phyloP scores from a whole-genome alignment of 169 alveolate species.

The Cryptosporidium baileyi region DNA sequence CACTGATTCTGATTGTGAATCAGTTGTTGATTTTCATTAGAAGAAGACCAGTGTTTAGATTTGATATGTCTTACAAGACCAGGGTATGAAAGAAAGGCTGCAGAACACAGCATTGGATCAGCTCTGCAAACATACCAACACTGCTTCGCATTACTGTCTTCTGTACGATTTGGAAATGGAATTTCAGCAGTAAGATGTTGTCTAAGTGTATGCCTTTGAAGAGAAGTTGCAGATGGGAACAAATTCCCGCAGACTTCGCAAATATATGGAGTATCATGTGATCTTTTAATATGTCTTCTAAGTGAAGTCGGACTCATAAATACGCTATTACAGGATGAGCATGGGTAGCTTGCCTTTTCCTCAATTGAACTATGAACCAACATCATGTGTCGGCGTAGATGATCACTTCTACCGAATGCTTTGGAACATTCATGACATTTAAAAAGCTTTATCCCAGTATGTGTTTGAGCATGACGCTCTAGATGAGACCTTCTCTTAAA shows the following conservation, averaged over 20 bases:
- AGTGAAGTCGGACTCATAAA: constrained; percentile 68
- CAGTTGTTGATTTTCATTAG: constrained; percentile 39
- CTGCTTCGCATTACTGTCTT: constrained; percentile 50
- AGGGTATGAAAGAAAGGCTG: constrained; percentile 68
- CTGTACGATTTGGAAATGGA: constrained; percentile 70
- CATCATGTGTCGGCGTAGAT: constrained; percentile 68
- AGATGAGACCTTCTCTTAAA: constrained; percentile 68
- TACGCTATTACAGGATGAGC: constrained; percentile 63
- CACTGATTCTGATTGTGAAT: constrained; percentile 51
- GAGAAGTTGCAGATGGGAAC: constrained; percentile 66
- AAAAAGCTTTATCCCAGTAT: constrained; percentile 67
- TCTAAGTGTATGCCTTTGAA: constrained; percentile 67
- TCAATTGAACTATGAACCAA: constrained; percentile 65
- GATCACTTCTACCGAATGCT: constrained; percentile 70
- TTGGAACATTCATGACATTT: constrained; percentile 69
- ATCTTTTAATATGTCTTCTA: constrained; percentile 65
- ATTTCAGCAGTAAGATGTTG: constrained; percentile 71
- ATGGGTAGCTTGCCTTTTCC: constrained; percentile 67
- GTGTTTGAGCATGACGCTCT: constrained; percentile 71
- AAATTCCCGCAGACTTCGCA: constrained; percentile 69
- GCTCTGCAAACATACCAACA: constrained; percentile 72
- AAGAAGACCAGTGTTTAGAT: constrained; percentile 67
- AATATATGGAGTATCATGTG: constrained; percentile 69
- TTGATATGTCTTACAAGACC: constrained; percentile 65
- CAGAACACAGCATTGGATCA: constrained; percentile 68